A percentile compares a stretch with the other conserved stretches of the same genome.
phyloP scores from a whole-genome alignment of 306 rosid species.

The Quercus rubra region DNA sequence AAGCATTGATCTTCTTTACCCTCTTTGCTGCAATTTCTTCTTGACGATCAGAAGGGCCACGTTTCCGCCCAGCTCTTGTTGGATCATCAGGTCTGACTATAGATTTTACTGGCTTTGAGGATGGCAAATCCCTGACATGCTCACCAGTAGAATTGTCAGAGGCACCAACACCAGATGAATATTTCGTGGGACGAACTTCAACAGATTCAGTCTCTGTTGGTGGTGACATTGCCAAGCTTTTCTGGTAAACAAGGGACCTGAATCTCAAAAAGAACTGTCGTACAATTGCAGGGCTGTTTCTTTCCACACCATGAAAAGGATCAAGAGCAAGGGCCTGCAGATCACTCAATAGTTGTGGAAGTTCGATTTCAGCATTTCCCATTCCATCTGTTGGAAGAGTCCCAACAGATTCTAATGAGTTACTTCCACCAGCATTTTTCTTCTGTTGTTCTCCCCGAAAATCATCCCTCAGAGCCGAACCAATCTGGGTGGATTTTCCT shows the following conservation, averaged over 20 bases:
- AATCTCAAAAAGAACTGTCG: constrained; percentile 67
- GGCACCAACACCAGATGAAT: constrained; percentile 28
- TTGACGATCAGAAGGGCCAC: constrained; percentile 85
- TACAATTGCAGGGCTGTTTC: constrained; percentile 46
- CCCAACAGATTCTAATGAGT: constrained; percentile 21
- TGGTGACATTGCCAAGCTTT: constrained; percentile 65
- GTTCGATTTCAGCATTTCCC: constrained; percentile 36
- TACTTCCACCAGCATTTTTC: constrained; percentile 27
- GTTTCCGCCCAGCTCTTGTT: constrained; percentile 73
- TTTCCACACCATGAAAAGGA: constrained; percentile 71
- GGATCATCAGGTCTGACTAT: constrained; percentile 68
- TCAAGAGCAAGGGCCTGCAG: constrained; percentile 82
- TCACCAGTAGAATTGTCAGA: constrained; percentile 39
- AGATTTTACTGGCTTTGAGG: constrained; percentile 55
- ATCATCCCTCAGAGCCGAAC: constrained; percentile 47
- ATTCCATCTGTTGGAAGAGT: constrained; percentile 14
- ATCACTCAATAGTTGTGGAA: constrained; percentile 65
- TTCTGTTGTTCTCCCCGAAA: constrained; percentile 31
- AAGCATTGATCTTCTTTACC: constrained; percentile 65
- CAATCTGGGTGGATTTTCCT: constrained; percentile 36
- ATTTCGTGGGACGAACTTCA: constrained; percentile 42
- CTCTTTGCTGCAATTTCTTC: constrained; percentile 87
- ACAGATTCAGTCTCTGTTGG: constrained; percentile 51
- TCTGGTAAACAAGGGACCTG: constrained; percentile 80
- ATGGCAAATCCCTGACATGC: constrained; percentile 43